These are phyloP conservation scores for Amoebophrya sp. DNA, from an alignment of 169 alveolate genomes.

Conservation along the genomic window DNA sequence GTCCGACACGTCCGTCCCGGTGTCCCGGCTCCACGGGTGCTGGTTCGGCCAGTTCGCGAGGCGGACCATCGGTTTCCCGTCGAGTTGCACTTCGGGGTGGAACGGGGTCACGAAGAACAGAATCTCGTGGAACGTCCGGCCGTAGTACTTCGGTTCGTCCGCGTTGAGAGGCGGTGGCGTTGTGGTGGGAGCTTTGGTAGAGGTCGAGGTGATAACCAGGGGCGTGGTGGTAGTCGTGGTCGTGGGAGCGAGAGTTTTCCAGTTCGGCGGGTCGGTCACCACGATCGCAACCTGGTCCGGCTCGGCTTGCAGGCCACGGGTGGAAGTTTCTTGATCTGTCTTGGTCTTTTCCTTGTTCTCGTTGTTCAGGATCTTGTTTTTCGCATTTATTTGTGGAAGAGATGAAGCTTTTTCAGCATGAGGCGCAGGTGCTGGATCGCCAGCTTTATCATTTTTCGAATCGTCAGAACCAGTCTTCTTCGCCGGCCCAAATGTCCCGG, in stretches of 20 bases:
- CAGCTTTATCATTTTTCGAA: too few species aligned
- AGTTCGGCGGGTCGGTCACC: neutral
- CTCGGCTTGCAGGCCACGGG: too few species aligned
- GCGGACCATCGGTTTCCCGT: conserved; percentile 15
- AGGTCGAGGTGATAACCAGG: neutral
- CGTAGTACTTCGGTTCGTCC: neutral
- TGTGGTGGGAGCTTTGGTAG: neutral
- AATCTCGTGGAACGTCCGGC: neutral
- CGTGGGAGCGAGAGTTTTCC: neutral
- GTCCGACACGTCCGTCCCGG: neutral
- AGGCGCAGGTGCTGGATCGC: too few species aligned
- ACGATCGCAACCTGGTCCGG: neutral
- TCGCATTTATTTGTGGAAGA: too few species aligned
- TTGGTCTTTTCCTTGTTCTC: too few species aligned
- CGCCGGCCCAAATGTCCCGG: too few species aligned
- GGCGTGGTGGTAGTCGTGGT: neutral
- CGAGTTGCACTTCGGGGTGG: neutral
- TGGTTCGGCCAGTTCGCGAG: neutral
- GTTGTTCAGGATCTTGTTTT: too few species aligned
- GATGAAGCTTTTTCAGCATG: too few species aligned
- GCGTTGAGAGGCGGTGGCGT: neutral
- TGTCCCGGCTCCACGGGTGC: neutral
- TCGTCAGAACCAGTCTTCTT: too few species aligned
- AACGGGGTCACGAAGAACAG: neutral
- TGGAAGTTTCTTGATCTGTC: too few species aligned